Evolutionary conservation across 768 basidiomycete species (phyloP).

Genomic region (Suillus cothurnatus): DNA sequence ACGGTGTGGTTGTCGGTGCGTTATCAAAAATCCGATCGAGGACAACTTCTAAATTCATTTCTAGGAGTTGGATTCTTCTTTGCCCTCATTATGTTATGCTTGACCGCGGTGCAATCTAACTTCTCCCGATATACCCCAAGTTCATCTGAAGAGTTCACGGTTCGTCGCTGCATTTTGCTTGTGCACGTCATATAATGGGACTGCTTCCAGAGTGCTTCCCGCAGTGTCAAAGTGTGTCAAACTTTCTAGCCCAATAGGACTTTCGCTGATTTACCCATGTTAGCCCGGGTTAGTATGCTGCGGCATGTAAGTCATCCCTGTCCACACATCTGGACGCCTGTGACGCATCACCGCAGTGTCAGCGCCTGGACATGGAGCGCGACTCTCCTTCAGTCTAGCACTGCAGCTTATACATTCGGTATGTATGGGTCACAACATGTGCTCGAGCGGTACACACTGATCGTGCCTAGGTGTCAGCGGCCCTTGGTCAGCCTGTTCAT

Average conservation of each 20-base stretch:
- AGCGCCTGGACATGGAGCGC: conserved; percentile 45
- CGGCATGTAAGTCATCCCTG: conserved; percentile 28
- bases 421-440: background rate
- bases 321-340: background rate
- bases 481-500: conserved; percentile 26
- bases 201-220: conserved; percentile 29
- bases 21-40: background rate
- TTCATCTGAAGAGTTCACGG: conserved; percentile 37
- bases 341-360: conserved; percentile 17
- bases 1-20: conserved; percentile 39
- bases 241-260: background rate
- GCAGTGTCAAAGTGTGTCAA: conserved; percentile 32
- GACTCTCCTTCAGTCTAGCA: conserved; percentile 39
- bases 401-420: conserved; percentile 38
- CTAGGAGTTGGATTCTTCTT: conserved; percentile 40
- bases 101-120: conserved; percentile 36
- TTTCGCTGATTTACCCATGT: background rate
- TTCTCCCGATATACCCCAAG: conserved; percentile 37
- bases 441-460: background rate
- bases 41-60: background rate
- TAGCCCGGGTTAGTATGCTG: conserved; percentile 39
- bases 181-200: background rate
- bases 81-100: conserved; percentile 35
- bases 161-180: conserved; percentile 12
- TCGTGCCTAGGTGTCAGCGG: conserved; percentile 32